phyloP scores from a whole-genome alignment of 768 basidiomycete genomes.

The Ephemerocybe angulata region DNA sequence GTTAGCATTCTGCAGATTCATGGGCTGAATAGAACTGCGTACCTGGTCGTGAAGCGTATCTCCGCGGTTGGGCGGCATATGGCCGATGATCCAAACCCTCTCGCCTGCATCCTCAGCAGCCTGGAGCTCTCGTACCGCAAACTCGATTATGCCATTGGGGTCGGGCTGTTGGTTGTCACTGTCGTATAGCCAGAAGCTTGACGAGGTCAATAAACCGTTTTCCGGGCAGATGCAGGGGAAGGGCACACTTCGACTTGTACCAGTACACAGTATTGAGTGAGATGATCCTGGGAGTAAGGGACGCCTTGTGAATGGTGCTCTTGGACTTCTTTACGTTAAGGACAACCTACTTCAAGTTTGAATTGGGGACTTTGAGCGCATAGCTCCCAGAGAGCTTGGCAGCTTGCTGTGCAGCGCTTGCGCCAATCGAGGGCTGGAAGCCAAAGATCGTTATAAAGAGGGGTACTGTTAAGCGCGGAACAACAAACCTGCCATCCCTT shows the following conservation, averaged over 20 bases:
- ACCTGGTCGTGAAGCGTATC: constrained; percentile 55
- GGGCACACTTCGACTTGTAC: constrained; percentile 53
- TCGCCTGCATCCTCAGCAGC: constrained; percentile 57
- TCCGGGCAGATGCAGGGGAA: background rate
- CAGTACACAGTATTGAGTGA: constrained; percentile 60
- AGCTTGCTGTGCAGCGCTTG: constrained; percentile 39
- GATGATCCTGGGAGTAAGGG: constrained; percentile 40
- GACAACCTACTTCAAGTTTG: constrained; percentile 40
- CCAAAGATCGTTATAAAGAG: background rate
- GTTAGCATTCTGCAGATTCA: background rate
- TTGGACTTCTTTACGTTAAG: too few relatives aligned
- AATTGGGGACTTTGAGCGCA: constrained; percentile 43
- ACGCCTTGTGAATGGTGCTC: too few relatives aligned
- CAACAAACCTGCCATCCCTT: constrained; percentile 47
- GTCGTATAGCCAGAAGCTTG: constrained; percentile 61
- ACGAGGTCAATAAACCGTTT: background rate
- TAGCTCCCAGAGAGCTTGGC: constrained; percentile 54
- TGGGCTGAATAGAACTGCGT: constrained; percentile 1
- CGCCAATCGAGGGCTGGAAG: constrained; percentile 25
- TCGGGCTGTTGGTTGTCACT: constrained; percentile 48
- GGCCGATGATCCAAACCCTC: constrained; percentile 59
- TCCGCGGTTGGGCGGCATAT: constrained; percentile 47
- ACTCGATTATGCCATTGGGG: constrained; percentile 57
- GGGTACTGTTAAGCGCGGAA: background rate
- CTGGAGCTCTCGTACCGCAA: constrained; percentile 51